Evolutionary conservation across 495 filamentous ascomycete species (phyloP).

Genomic region (Aspergillus panamensis): DNA sequence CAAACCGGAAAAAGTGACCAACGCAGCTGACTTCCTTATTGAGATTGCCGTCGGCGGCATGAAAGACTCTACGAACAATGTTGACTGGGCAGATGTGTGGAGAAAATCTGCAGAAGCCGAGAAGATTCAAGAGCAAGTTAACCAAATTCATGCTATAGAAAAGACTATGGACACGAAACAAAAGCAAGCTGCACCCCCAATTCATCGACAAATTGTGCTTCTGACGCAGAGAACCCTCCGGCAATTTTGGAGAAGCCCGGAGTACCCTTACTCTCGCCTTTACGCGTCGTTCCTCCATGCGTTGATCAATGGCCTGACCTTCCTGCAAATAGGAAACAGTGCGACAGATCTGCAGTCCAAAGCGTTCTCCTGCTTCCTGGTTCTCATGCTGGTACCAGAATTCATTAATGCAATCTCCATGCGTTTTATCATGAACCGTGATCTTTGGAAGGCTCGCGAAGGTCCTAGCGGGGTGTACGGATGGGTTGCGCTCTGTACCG

Average conservation of each 20-base stretch:
- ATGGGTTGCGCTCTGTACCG: slow-evolving; percentile 64
- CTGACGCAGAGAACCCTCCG: slow-evolving; percentile 62
- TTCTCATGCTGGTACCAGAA: slow-evolving; percentile 70
- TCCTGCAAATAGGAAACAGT: slow-evolving; percentile 64
- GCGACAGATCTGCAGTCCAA: slow-evolving; percentile 67
- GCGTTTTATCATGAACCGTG: slow-evolving; percentile 68
- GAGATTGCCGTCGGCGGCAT: slow-evolving; percentile 78
- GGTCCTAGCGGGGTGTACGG: slow-evolving; percentile 71
- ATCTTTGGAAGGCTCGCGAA: slow-evolving; percentile 70
- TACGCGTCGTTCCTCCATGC: slow-evolving; percentile 75
- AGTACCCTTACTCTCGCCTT: slow-evolving; percentile 75
- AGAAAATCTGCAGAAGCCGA: slow-evolving; percentile 66
- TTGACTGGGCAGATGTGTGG: slow-evolving; percentile 78
- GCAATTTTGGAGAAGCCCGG: slow-evolving; percentile 71
- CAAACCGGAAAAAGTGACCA: slow-evolving; percentile 44
- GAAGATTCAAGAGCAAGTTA: slow-evolving; percentile 61
- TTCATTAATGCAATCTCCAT: slow-evolving; percentile 77
- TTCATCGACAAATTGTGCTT: slow-evolving; percentile 61
- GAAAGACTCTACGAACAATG: slow-evolving; percentile 57
- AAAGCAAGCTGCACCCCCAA: slow-evolving; percentile 61
- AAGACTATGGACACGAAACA: slow-evolving; percentile 44
- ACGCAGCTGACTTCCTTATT: slow-evolving; percentile 86
- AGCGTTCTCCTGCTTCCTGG: slow-evolving; percentile 78
- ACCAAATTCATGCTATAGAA: slow-evolving; percentile 52
- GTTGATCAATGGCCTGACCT: slow-evolving; percentile 72